Evolutionary conservation across 1,284 basidiomycete species (phyloP), one percentile per base, ranked within the genome.

Genomic region (Moesziomyces aphidis): DNA sequence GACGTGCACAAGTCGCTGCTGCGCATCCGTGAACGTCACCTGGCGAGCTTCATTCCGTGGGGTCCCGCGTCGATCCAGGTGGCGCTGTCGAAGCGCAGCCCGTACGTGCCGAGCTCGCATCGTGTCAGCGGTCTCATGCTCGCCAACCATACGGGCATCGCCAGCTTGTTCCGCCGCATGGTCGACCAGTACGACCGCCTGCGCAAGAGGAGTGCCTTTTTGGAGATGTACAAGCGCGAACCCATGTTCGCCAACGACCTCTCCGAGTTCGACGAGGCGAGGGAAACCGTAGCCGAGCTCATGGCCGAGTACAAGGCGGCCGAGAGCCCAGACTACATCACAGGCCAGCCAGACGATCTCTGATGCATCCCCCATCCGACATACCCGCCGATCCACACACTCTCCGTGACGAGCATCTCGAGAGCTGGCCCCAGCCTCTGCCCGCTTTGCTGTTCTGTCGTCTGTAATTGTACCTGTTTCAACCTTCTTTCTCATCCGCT

Each of bases 31-130:
- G 97, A 99, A 86, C 90, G 96, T 34, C 94, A 98, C 82, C 88
- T 99, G 17, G 96, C 97, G 8, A 97, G 92, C 84, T 99, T 99
- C 85, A 98, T 99, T 70, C 96, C 97, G 3, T 99, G 97, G 97
- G 97, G 97, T 5, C 97, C 97, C 1, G 96, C 96, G 1, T 95
- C 93, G 48, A 97, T 98, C 79, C 97, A 99, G 86, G 95, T 99
- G 2, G 96, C 97, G 5, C 87, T 98, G 68, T 97, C 95, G 1
- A 91, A 94, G 73, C 91, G 90, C 83, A 96, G 92, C 54, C 95
- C 94, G 10, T 97, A 95, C 84, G 88, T 97, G 61, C 89, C 90
- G 19, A 91, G 92, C 50, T 93, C 91, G 79, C 94, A 85, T 68
- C 96, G 94, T 24, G 96, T 97, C 62, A 97, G 93, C 84, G 97